Evolutionary conservation across 2,329 filamentous ascomycete species (phyloP), one percentile per base, ranked within the genome.

Genomic region (Zymoseptoria crescenta): DNA sequence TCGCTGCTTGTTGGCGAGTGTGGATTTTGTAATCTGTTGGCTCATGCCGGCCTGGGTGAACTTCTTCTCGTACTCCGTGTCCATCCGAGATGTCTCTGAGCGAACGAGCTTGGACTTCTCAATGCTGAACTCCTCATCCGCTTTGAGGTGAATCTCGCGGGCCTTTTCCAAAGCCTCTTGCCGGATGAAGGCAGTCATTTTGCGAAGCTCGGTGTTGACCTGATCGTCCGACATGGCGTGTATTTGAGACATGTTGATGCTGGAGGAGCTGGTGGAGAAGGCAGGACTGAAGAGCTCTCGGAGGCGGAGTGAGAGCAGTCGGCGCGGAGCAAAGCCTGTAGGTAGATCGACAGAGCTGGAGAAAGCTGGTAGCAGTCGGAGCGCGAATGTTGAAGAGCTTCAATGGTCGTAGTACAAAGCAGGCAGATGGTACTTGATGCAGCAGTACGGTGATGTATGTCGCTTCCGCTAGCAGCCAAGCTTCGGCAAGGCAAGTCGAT

Each of bases 111-210:
- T 96, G 71, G 92, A 94, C 80, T 99, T 99, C 76, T 99, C 94
- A 74, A 96, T 97, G 74, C 91, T 89, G 78, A 97, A 97, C 78
- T 99, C 94, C 77, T 97, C 91, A 80, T 97, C 92, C 76, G 94
- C 94, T 80, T 97, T 97, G 80, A 97, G 88, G 73, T 94, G 86
- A 77, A 99, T 97, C 79, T 99, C 94, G 74, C 89, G 89, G 70
- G 91, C 91, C 79, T 99, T 99, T 76, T 99, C 94, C 72, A 88
- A 84, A 60, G 94, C 94, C 81, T 99, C 94, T 80, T 97, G 94
- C 77, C 91, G 90, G 86, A 99, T 99, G 85, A 99, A 99, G 74
- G 92, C 93, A 61, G 94, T 97, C 94, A 99, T 99, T 85, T 99
- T 99, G 83, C 90, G 92, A 79, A 99, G 89, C 86, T 99, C 94